Base-by-base conservation (phyloP, 2,329 filamentous ascomycete species). In the Arthrobotrys pseudoclavata region DNA sequence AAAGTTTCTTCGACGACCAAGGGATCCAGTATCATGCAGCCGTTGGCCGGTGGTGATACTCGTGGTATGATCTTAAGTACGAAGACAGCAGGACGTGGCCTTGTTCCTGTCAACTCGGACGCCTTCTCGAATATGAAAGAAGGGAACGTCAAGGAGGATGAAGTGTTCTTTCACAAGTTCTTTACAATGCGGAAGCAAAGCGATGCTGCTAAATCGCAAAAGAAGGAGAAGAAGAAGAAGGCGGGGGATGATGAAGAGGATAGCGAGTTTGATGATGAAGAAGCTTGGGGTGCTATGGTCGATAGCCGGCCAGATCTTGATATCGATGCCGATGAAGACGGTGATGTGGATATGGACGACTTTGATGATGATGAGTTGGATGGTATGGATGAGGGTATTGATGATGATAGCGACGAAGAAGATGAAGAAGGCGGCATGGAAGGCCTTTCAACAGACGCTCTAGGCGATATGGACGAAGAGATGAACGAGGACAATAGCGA, bases 81-180 rank as follows among this genome's bases (percentile, higher is more conserved):
- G 20, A 81, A 81, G 24, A 79, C 80, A 7, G 63, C 80, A 3
- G 80, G 88, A 87, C 81, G 87, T 86, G 79, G 88, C 86, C 83
- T 87, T 86, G 48, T 87, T 20, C 87, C 90, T 1, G 87, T 99
- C 84, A 99, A 99, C 84, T 91, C 91, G 0, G 92, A 96, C 79
- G 86, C 89, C 2, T 99, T 99, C 87, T 97, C 94, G 93, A 91
- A 91, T 82, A 93, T 93, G 88, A 94, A 93, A 85, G 87, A 88
- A n/a, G 91, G 93, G 79, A 91, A 98, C 67, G 91, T 99, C 52
- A 90, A 92, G 2, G 93, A 90, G 0, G 94, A 99, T 80, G 96
- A 99, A 83, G 92, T 94, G 45, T 99, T 99, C 89, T 99, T 99
- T 89, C 96, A 99, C 84, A 91, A 93, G 80, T 99, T 99, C 88